These are phyloP conservation scores for Cryptosporidium baileyi DNA, from an alignment of 169 alveolate genomes.

Conservation along the genomic window DNA sequence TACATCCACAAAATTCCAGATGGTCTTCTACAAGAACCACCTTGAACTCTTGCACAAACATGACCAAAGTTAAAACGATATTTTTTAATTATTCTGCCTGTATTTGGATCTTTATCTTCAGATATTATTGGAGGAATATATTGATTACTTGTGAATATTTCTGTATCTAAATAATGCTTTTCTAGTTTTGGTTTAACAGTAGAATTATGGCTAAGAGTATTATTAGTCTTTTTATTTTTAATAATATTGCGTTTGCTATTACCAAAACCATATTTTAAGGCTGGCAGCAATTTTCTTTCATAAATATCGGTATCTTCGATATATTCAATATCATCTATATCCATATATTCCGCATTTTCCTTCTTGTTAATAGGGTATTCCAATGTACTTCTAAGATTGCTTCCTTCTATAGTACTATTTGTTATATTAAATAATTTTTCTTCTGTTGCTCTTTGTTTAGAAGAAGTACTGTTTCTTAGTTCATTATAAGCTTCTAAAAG, in stretches of 20 bases:
- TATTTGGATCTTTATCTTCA: constrained; percentile 39
- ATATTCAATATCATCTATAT: not conserved
- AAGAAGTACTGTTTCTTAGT: constrained; percentile 46
- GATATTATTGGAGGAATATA: constrained; percentile 36
- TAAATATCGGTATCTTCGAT: not conserved
- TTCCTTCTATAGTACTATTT: not conserved
- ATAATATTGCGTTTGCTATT: not conserved
- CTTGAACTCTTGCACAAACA: constrained; percentile 70
- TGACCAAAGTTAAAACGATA: constrained; percentile 44
- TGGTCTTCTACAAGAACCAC: constrained; percentile 70
- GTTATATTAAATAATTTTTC: not conserved
- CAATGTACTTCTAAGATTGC: constrained; percentile 16
- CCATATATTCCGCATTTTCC: not conserved
- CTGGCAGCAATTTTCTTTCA: constrained; percentile 7
- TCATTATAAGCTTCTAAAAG: constrained; percentile 64
- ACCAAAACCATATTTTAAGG: constrained; percentile 31
- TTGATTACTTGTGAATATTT: constrained; percentile 41
- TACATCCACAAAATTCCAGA: constrained; percentile 70
- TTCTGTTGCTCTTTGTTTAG: constrained; percentile 54
- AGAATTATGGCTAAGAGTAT: not conserved
- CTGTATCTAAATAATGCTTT: constrained; percentile 28
- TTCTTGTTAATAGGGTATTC: constrained; percentile 5
- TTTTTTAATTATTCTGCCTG: constrained; percentile 1
- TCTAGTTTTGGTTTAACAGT: constrained; percentile 1
- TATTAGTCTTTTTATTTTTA: not conserved